Base-by-base conservation (phyloP, 2,329 filamentous ascomycete species). In the Trichoderma aggressivum region DNA sequence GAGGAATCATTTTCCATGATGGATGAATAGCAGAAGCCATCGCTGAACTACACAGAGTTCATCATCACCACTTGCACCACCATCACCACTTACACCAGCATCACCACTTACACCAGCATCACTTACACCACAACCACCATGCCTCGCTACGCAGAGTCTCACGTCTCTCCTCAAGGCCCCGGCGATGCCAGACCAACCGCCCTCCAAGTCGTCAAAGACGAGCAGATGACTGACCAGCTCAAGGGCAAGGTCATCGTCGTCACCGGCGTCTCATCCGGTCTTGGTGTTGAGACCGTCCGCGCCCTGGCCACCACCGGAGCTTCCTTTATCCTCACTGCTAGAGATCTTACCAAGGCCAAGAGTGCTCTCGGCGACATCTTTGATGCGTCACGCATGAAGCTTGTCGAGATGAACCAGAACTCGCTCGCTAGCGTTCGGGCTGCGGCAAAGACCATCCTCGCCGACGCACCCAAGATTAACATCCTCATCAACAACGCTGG, bases 401-500 rank as follows among this genome's bases (percentile, higher is more conserved):
- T 71, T n/a, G 26, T 71, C 3, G 56, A 71, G 64, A 71, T 71
- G 70, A 62, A 74, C 26, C 73, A 74, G 5, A 63, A 64, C 7
- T 76, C 75, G 0, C 50, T 77, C 26, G 58, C 71, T n/a, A 74
- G 72, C 12, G 73, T 77, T 18, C 74, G 74, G 3, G 30, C 71
- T 2, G 80, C 80, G 0, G 81, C 81, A 1, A 72, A 77, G 0
- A 64, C 73, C 0, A 80, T 84, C 65, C 50, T 77, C 0, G 65
- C 76, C 0, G 73, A 78, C 14, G 77, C 77, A 7, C 65, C 75
- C 8, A 75, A 76, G 14, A 74, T 85, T 4, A 83, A 83, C 73
- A 79, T 85, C 36, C 77, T 86, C 3, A 76, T 85, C 30, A 78
- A 79, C 53, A 85, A 84, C 67, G 84, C 83, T 0, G 84, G 84